phyloP scores from a whole-genome alignment of 225 moss, liverwort and hornwort species.

The Asterella californica region DNA sequence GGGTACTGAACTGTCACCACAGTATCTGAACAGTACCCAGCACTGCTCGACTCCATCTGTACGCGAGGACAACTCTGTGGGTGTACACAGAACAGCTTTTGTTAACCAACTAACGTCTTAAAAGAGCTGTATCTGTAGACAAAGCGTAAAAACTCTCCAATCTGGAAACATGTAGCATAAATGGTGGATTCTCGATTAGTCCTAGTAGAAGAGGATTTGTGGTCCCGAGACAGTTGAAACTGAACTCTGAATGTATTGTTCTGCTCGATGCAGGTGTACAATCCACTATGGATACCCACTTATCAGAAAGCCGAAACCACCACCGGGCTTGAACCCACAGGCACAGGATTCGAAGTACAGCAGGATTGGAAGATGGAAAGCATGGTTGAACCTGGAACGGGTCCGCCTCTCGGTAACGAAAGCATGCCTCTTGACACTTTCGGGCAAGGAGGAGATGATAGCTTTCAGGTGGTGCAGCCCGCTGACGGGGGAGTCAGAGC shows the following conservation, averaged over 20 bases:
- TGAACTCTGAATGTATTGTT: neutral
- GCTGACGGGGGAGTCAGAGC: neutral
- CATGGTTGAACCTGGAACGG: neutral
- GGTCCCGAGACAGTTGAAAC: no score
- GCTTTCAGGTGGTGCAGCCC: neutral
- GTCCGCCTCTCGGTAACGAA: conserved; percentile 10
- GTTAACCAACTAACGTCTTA: no score
- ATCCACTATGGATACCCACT: conserved; percentile 17
- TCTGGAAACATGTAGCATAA: neutral
- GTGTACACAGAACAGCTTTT: no score
- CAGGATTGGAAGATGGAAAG: conserved; percentile 24
- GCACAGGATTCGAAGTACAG: conserved; percentile 11
- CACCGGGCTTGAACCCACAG: neutral
- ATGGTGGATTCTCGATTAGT: neutral
- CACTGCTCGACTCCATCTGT: no score
- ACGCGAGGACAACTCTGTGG: no score
- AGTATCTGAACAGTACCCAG: no score
- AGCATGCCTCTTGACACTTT: neutral
- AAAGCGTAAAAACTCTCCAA: neutral
- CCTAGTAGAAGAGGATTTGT: neutral
- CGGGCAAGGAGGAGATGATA: neutral
- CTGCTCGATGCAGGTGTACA: conserved; percentile 11
- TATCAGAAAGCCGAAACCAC: neutral
- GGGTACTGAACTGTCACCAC: neutral
- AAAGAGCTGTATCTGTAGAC: neutral